Percentiles rank a stretch among this genome's conserved stretches.
Evolutionary conservation across 805 yeast species (phyloP).

Genomic region (Candida hungchunana): DNA sequence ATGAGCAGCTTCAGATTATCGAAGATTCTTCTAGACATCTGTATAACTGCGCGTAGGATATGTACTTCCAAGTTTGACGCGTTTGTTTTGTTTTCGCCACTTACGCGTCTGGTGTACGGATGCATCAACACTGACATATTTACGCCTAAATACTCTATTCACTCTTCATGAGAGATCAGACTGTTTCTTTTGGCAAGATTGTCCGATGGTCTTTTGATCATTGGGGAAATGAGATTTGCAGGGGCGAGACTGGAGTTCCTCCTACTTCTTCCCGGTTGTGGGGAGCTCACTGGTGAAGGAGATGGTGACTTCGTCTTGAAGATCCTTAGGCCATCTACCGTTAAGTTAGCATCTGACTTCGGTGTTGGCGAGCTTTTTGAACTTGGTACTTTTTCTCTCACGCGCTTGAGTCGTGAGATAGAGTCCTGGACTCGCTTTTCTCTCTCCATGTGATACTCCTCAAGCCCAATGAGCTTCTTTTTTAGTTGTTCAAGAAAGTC

Average conservation of each 20-base stretch:
- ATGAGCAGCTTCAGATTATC: constrained; percentile 22
- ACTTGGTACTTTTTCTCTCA: constrained; percentile 9
- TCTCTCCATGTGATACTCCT: constrained; percentile 14
- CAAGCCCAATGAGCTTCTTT: constrained; percentile 16
- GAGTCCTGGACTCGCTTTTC: constrained; percentile 19
- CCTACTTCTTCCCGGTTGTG: constrained; percentile 15
- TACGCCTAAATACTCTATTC: neutral
- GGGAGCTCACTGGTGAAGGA: constrained; percentile 20
- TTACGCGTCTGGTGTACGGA: neutral
- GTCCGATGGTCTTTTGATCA: constrained; percentile 21
- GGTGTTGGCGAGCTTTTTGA: constrained; percentile 5
- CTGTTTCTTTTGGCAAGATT: constrained; percentile 20
- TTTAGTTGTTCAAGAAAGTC: constrained; percentile 11
- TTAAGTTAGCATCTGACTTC: constrained; percentile 4
- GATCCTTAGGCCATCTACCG: constrained; percentile 18
- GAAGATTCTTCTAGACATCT: constrained; percentile 17
- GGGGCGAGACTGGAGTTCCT: constrained; percentile 12
- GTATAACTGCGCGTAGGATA: neutral
- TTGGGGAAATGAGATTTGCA: constrained; percentile 8
- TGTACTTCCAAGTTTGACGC: constrained; percentile 2
- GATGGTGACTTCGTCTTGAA: constrained; percentile 25
- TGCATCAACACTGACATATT: neutral
- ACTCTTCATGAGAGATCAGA: neutral
- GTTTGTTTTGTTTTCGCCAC: constrained; percentile 8
- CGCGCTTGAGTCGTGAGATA: constrained; percentile 7